Percentiles rank a stretch among this genome's conserved stretches.
Conservation (phyloP, 2,329 filamentous ascomycete genomes). For the Penicillium sp. region DNA sequence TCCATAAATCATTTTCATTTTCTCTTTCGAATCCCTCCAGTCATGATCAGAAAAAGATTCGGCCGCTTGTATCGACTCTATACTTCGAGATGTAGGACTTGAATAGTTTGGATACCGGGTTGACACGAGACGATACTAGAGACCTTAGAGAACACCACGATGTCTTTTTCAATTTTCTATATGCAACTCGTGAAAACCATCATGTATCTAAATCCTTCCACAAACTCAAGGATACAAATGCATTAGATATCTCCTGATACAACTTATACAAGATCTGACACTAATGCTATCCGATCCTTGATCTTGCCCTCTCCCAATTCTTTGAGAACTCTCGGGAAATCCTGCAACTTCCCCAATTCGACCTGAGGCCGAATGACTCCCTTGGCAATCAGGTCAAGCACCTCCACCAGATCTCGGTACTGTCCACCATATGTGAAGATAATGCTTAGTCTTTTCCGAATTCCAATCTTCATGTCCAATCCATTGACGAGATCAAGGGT, state of each 20-base stretch:
- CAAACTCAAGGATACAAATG: no score
- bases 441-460: neutral
- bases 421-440: constrained; percentile 33
- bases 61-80: no score
- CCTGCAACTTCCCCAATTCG: constrained; percentile 23
- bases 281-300: constrained; percentile 17
- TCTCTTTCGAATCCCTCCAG: neutral
- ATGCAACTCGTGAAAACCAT: no score
- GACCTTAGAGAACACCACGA: no score
- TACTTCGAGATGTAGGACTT: no score
- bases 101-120: no score
- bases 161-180: no score
- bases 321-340: constrained; percentile 30
- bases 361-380: constrained; percentile 25
- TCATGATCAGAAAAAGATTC: no score
- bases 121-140: no score
- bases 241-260: neutral
- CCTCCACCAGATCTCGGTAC: constrained; percentile 28
- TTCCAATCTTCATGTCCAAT: constrained; percentile 14
- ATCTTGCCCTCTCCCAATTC: constrained; percentile 32
- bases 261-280: constrained; percentile 2
- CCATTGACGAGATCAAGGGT: constrained; percentile 35
- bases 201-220: no score
- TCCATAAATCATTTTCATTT: neutral
- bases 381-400: constrained; percentile 26